These are phyloP conservation scores for Niveomyces coronatus DNA, from an alignment of 2,329 filamentous ascomycete genomes.

Conservation along the genomic window DNA sequence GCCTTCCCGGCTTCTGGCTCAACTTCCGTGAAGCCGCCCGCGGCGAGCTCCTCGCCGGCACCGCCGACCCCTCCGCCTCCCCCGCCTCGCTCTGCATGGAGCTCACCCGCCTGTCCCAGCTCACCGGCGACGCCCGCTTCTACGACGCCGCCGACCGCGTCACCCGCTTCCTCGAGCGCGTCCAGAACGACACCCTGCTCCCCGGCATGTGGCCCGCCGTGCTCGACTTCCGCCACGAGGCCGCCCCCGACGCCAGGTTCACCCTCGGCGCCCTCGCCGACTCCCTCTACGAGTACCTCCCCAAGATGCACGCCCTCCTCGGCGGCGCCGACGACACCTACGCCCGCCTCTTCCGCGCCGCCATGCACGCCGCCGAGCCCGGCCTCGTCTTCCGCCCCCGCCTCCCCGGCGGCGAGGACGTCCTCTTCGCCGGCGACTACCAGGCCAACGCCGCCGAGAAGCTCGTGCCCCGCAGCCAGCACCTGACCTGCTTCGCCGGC, in stretches of 20 bases:
- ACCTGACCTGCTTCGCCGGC: conserved; percentile 54
- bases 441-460: conserved; percentile 19
- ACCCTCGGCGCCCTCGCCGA: conserved; percentile 41
- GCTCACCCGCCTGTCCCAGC: conserved; percentile 51
- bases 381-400: conserved; percentile 58
- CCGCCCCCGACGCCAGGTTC: conserved; percentile 28
- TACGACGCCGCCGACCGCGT: conserved; percentile 52
- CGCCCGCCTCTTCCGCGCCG: conserved; percentile 30
- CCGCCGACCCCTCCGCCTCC: conserved; percentile 18
- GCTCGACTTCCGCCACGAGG: conserved; percentile 33
- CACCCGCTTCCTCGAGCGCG: conserved; percentile 39
- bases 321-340: conserved; percentile 40
- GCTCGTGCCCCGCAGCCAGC: conserved; percentile 32
- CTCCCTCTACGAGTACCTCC: conserved; percentile 54
- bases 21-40: conserved; percentile 29
- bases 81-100: conserved; percentile 50
- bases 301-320: conserved; percentile 53
- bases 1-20: conserved; percentile 44
- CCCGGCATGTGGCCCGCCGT: conserved; percentile 52
- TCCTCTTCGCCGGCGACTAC: conserved; percentile 44
- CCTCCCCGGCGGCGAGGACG: conserved; percentile 42
- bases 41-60: conserved; percentile 23
- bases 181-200: conserved; percentile 42
- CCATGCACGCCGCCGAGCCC: conserved; percentile 45
- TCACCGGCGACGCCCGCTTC: conserved; percentile 48